Evolutionary conservation across 2,329 filamentous ascomycete genomes (phyloP).

Genomic region (Colletotrichum viniferum): DNA sequence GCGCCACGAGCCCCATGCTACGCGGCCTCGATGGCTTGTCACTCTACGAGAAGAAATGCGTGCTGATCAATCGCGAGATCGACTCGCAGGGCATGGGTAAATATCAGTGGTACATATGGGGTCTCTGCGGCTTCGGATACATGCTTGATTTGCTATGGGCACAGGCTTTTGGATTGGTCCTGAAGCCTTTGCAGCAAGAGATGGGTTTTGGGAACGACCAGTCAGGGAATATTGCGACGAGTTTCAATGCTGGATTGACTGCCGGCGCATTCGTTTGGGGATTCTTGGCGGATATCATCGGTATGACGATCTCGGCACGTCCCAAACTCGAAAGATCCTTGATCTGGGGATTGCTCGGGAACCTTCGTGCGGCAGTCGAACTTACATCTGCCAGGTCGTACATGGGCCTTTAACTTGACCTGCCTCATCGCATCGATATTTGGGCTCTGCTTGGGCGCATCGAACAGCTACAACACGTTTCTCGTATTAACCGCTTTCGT

Average conservation of each 20-base stretch:
- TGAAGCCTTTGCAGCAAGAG: constrained; percentile 60
- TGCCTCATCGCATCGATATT: constrained; percentile 59
- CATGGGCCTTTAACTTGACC: constrained; percentile 63
- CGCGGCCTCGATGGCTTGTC: constrained; percentile 28
- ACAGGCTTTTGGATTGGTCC: constrained; percentile 60
- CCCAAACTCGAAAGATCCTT: not conserved
- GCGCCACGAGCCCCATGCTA: not conserved
- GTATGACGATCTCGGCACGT: constrained; percentile 22
- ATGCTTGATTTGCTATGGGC: constrained; percentile 62
- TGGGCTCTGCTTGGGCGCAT: constrained; percentile 54
- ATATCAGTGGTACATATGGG: constrained; percentile 59
- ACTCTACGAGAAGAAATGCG: constrained; percentile 38
- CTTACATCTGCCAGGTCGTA: constrained; percentile 37
- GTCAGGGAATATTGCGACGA: constrained; percentile 54
- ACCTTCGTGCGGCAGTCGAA: not conserved
- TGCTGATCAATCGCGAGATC: constrained; percentile 47
- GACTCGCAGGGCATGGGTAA: constrained; percentile 56
- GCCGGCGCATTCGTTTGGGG: constrained; percentile 62
- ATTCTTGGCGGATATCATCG: constrained; percentile 55
- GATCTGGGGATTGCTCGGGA: not conserved
- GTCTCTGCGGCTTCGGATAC: constrained; percentile 58
- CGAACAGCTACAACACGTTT: constrained; percentile 53
- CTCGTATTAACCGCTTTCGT: constrained; percentile 58
- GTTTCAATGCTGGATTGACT: constrained; percentile 59
- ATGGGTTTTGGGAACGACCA: constrained; percentile 49